Percentiles rank a stretch among this genome's conserved stretches.
These are phyloP conservation scores for Mollisiaceae sp. DNA, from an alignment of 2,329 filamentous ascomycete species.

Conservation along the genomic window DNA sequence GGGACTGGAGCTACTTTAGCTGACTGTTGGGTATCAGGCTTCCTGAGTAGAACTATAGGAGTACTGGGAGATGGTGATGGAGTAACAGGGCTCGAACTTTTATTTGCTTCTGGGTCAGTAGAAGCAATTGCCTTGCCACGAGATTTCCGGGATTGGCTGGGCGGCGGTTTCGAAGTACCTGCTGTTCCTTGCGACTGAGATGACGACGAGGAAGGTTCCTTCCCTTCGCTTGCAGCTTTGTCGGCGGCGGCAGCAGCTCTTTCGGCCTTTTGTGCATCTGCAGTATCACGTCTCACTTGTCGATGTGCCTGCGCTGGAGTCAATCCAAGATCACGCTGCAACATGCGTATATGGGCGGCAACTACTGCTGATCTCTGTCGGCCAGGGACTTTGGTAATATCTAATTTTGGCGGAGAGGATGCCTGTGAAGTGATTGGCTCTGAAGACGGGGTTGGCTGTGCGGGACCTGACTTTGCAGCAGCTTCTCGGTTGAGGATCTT, in stretches of 20 bases:
- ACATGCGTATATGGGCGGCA: constrained; percentile 65
- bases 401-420: constrained; percentile 53
- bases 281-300: constrained; percentile 59
- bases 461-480: constrained; percentile 53
- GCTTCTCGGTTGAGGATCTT: constrained; percentile 68
- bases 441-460: constrained; percentile 46
- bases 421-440: constrained; percentile 43
- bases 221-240: constrained; percentile 26
- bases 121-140: constrained; percentile 46
- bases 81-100: constrained; percentile 22
- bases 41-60: constrained; percentile 48
- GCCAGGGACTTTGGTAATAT: constrained; percentile 51
- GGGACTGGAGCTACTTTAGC: constrained; percentile 38
- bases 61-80: constrained; percentile 38
- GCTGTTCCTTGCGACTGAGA: constrained; percentile 29
- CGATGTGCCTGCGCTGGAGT: constrained; percentile 67
- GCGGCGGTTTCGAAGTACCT: constrained; percentile 41
- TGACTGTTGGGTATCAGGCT: constrained; percentile 41
- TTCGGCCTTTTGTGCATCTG: constrained; percentile 40
- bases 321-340: constrained; percentile 70
- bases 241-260: constrained; percentile 32
- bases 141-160: constrained; percentile 35
- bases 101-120: constrained; percentile 40
- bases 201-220: constrained; percentile 12
- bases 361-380: constrained; percentile 52